phyloP scores from a whole-genome alignment of 768 basidiomycete genomes.

The Psilocybe tampanensis region DNA sequence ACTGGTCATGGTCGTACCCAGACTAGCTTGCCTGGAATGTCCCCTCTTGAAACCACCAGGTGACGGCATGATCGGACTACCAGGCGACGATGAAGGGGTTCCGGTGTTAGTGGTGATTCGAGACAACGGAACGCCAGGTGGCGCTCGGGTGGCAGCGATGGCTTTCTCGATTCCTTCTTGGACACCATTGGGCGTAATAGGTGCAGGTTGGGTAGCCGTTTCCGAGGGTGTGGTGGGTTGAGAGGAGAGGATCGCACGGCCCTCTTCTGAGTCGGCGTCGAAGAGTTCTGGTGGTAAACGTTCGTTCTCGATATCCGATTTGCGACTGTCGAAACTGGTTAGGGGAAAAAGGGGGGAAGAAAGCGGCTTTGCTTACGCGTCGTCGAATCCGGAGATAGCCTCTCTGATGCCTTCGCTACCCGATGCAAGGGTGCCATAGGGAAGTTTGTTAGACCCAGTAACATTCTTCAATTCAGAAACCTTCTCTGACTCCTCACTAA shows the following conservation, averaged over 20 bases:
- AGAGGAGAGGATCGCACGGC: conserved; percentile 59
- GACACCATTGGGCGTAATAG: conserved; percentile 50
- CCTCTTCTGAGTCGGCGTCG: conserved; percentile 76
- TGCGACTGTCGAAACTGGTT: conserved; percentile 58
- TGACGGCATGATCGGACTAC: conserved; percentile 44
- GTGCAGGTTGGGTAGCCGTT: conserved; percentile 33
- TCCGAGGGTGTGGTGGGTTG: conserved; percentile 63
- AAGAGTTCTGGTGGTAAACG: conserved; percentile 95
- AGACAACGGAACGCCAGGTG: conserved; percentile 22
- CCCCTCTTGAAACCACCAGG: conserved; percentile 64
- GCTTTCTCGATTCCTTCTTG: conserved; percentile 44
- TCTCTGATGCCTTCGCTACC: conserved; percentile 96
- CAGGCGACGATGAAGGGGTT: conserved; percentile 35
- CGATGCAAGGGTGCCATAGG: conserved; percentile 81
- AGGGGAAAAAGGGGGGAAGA: background rate
- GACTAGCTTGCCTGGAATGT: conserved; percentile 75
- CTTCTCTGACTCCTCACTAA: conserved; percentile 95
- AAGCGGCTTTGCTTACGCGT: conserved; percentile 70
- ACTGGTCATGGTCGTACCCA: conserved; percentile 95
- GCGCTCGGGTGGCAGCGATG: conserved; percentile 29
- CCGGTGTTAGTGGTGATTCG: conserved; percentile 34
- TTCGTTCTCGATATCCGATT: conserved; percentile 99
- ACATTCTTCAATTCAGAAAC: conserved; percentile 96
- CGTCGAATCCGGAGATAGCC: conserved; percentile 90
- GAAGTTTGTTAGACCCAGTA: conserved; percentile 74